phyloP scores from a whole-genome alignment of 495 filamentous ascomycete species.

The Pyronema omphalodes region DNA sequence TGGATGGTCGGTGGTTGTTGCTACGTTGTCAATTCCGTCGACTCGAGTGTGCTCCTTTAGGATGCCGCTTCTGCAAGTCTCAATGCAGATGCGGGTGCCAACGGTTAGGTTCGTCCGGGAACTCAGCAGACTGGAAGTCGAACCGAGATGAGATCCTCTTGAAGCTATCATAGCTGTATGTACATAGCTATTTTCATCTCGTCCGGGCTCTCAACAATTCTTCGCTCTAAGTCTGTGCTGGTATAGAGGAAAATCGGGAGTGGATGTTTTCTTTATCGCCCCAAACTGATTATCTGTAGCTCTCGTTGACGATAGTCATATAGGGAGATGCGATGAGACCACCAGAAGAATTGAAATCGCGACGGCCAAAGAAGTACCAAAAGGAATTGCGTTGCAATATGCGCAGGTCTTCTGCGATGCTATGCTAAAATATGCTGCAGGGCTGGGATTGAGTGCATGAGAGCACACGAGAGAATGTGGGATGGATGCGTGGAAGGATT shows the following conservation, averaged over 20 bases:
- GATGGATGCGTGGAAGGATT: neutral
- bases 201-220: too few species aligned
- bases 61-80: neutral
- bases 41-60: slow-evolving; percentile 5
- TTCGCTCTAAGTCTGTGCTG: neutral
- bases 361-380: neutral
- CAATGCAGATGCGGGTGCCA: slow-evolving; percentile 1
- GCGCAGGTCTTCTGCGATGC: too few species aligned
- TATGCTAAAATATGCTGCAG: neutral
- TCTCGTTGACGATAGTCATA: neutral
- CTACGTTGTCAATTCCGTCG: slow-evolving; percentile 2
- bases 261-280: neutral
- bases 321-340: neutral
- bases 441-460: neutral
- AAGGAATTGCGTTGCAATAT: too few species aligned
- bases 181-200: too few species aligned
- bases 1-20: neutral
- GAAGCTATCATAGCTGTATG: neutral
- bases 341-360: neutral
- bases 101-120: slow-evolving; percentile 5
- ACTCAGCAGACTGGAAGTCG: neutral
- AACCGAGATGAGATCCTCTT: slow-evolving; percentile 1
- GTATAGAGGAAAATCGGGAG: neutral
- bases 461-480: neutral
- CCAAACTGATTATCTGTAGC: neutral